phyloP scores from a whole-genome alignment of 805 yeast species.

The Saturnispora serradocipensis region DNA sequence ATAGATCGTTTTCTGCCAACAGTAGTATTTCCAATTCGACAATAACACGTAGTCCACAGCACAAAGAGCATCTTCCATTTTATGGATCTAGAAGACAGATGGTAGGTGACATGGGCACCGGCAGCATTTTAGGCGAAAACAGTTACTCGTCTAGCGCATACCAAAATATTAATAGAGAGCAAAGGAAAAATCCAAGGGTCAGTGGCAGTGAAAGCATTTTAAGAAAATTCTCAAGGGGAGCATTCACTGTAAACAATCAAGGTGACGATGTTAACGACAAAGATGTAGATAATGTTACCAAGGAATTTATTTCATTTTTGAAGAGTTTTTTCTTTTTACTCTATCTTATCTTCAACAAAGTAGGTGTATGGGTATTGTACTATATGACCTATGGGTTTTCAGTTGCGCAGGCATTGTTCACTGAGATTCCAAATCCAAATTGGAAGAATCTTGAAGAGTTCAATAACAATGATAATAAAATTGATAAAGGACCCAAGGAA shows the following conservation, averaged over 20 bases:
- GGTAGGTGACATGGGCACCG: constrained; percentile 1
- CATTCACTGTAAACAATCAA: background rate
- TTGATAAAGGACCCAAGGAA: background rate
- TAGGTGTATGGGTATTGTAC: constrained; percentile 20
- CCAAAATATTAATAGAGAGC: background rate
- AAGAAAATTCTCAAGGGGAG: constrained; percentile 4
- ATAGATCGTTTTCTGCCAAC: background rate
- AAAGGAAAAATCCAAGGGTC: background rate
- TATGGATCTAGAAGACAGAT: constrained; percentile 10
- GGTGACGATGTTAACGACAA: background rate
- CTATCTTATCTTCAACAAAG: constrained; percentile 17
- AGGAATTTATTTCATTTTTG: constrained; percentile 11
- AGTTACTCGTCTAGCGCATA: background rate
- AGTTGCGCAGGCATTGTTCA: constrained; percentile 12
- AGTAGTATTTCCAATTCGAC: background rate
- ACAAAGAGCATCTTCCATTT: constrained; percentile 12
- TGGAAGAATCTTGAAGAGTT: constrained; percentile 1
- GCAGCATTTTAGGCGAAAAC: background rate
- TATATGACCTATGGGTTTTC: constrained; percentile 13
- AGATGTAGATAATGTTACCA: constrained; percentile 2
- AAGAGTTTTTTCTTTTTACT: constrained; percentile 16
- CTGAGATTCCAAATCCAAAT: constrained; percentile 22
- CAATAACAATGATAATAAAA: background rate
- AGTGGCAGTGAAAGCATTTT: background rate
- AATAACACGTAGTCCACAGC: background rate